phyloP scores from a whole-genome alignment of 306 rosid genomes.

The Lathyrus oleraceus region DNA sequence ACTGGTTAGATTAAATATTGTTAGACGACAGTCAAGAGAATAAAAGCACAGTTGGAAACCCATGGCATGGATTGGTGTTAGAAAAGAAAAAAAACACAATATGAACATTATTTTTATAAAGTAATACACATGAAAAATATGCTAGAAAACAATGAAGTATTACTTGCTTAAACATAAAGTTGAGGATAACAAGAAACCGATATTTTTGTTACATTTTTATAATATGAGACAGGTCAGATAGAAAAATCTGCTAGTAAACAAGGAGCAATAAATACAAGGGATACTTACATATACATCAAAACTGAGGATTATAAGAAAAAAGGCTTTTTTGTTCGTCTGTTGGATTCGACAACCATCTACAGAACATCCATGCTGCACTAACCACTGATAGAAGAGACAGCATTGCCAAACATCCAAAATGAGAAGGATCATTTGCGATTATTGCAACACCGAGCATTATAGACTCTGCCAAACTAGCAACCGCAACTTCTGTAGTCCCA shows the following conservation, averaged over 20 bases:
- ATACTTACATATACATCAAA: constrained; percentile 51
- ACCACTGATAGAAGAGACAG: constrained; percentile 84
- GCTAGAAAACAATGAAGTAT: constrained; percentile 13
- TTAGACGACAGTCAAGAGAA: neutral
- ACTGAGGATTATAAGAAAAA: constrained; percentile 65
- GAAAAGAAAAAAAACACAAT: too few species aligned
- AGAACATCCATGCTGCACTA: constrained; percentile 83
- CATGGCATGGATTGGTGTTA: neutral
- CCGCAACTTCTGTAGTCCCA: constrained; percentile 90
- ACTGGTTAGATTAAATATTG: constrained; percentile 25
- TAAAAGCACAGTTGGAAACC: neutral
- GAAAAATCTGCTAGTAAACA: constrained; percentile 9
- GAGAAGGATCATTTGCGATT: constrained; percentile 77
- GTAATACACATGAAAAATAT: neutral
- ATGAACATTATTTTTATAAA: neutral
- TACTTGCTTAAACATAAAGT: neutral
- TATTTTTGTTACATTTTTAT: constrained; percentile 31
- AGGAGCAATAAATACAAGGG: constrained; percentile 8
- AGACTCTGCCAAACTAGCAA: constrained; percentile 93
- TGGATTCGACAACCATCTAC: constrained; percentile 86
- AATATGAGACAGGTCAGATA: neutral
- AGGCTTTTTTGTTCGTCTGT: constrained; percentile 76
- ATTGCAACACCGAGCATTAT: constrained; percentile 86
- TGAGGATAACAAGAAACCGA: constrained; percentile 35
- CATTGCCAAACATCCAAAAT: constrained; percentile 72